Percentiles rank a stretch among this genome's conserved stretches.
Conservation (phyloP, 2,329 filamentous ascomycete species). For the Ascosphaera acerosa region DNA sequence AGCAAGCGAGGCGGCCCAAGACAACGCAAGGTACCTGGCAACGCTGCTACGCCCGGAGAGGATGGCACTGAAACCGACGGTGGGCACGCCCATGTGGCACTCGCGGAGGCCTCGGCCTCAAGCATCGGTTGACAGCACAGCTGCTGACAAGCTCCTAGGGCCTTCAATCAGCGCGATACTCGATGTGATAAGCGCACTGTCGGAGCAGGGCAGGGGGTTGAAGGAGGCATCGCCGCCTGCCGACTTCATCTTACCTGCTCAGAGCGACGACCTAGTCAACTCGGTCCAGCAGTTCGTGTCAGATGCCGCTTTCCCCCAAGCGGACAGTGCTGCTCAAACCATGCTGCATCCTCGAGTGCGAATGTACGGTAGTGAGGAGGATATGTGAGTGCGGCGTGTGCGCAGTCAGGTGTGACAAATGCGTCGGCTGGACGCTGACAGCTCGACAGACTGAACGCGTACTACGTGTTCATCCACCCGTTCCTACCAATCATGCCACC, state of each 20-base stretch:
- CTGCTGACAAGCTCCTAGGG: too few relatives aligned
- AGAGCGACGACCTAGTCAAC: too few relatives aligned
- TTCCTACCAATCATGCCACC: slow-evolving; percentile 22
- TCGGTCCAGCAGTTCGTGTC: too few relatives aligned
- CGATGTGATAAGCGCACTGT: slow-evolving; percentile 17
- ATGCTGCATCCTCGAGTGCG: slow-evolving; percentile 12
- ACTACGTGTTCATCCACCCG: slow-evolving; percentile 22
- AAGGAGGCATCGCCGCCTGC: slow-evolving; percentile 16
- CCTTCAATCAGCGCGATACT: too few relatives aligned
- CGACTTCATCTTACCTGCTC: too few relatives aligned
- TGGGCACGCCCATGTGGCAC: slow-evolving; percentile 2
- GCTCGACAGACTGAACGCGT: slow-evolving; percentile 18
- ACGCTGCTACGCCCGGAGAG: too few relatives aligned
- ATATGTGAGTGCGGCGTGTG: slow-evolving; percentile 18
- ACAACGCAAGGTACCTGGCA: slow-evolving; percentile 9
- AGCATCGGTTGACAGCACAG: too few relatives aligned
- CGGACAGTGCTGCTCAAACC: too few relatives aligned
- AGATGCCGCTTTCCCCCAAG: too few relatives aligned
- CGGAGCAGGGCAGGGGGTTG: slow-evolving; percentile 16
- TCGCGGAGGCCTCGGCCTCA: too few relatives aligned
- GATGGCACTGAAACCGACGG: slow-evolving; percentile 2
- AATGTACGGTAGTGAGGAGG: slow-evolving; percentile 16
- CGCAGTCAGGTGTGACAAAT: too few relatives aligned
- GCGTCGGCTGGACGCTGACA: too few relatives aligned
- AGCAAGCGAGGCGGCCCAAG: slow-evolving; percentile 21